Evolutionary conservation across 768 basidiomycete genomes (phyloP), one percentile per base, ranked within the genome.

Genomic region (Postia placenta): DNA sequence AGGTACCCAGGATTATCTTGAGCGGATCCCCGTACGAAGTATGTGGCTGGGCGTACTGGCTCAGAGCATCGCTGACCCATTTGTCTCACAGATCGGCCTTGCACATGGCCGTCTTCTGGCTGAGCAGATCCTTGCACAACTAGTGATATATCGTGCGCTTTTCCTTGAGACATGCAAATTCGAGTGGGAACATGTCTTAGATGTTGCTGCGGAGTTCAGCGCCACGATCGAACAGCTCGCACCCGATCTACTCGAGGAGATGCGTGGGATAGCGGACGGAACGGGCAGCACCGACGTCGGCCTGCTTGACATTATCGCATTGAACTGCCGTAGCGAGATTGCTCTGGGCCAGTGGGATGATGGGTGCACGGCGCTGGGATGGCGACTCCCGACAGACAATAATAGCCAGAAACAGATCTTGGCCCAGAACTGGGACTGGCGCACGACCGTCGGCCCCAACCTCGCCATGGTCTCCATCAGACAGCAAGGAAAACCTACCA

Each of bases 361-460:
- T 47, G 68, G 68, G 17, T 69, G 68, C 51, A 69, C 68, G 23
- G 49, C 53, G 24, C 56, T 69, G 17, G 61, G 61, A 9, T 67
- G 65, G 66, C 58, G 58, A 45, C 47, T 63, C 27, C 30, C 30
- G 30, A 7, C 30, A 7, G 30, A 15, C 9, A 42, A 53, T 50
- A 23, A 42, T 1, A 41, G 48, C 2, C 47, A 23, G 15, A 22
- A 46, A 11, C 59, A 57, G 52, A 56, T 67, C 48, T 54, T 69
- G 30, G 64, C 62, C 12, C 67, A 69, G 56, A 69, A 69, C 54
- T 69, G 68, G 68, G 68, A 69, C 50, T 69, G 68, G 68, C 55
- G 62, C n/a, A 51, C 56, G 24, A 33, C 53, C 5, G 63, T 66
- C 17, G 59, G 63, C 42, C 58, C 65, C 48, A 69, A 69, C 50